A percentile compares a stretch with the other conserved stretches of the same genome.
These are phyloP conservation scores for Sclerotinia subarctica DNA, from an alignment of 2,329 filamentous ascomycete genomes.

Conservation along the genomic window DNA sequence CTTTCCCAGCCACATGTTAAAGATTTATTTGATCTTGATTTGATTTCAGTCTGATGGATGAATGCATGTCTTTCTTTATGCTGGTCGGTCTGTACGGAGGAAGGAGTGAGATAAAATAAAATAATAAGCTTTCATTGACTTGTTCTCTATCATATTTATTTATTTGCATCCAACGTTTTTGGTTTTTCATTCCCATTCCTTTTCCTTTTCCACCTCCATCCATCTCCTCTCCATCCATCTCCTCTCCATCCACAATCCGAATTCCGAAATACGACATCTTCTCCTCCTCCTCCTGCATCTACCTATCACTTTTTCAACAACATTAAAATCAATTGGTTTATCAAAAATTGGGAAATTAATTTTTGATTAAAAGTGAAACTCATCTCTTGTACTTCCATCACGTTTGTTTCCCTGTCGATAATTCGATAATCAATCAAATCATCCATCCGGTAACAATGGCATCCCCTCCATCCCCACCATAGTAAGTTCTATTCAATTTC, in stretches of 20 bases:
- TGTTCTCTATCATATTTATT: background rate
- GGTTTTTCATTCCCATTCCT: background rate
- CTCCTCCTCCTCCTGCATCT: background rate
- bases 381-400: background rate
- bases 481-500: constrained; percentile 8
- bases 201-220: too few relatives aligned
- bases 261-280: background rate
- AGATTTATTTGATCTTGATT: background rate
- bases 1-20: constrained; percentile 21
- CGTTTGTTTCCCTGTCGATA: background rate
- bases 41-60: too few relatives aligned
- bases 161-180: background rate
- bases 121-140: background rate
- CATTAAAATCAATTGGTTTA: background rate
- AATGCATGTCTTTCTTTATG: too few relatives aligned
- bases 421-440: background rate
- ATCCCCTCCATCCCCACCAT: constrained; percentile 21
- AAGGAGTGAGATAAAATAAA: background rate
- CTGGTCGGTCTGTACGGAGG: too few relatives aligned
- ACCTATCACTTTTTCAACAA: background rate
- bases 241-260: background rate
- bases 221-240: too few relatives aligned
- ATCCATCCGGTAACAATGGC: constrained; percentile 12
- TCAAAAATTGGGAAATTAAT: background rate
- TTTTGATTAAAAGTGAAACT: background rate